These are phyloP conservation scores for Cryomyces minteri DNA, from an alignment of 495 filamentous ascomycete species.

Conservation along the genomic window DNA sequence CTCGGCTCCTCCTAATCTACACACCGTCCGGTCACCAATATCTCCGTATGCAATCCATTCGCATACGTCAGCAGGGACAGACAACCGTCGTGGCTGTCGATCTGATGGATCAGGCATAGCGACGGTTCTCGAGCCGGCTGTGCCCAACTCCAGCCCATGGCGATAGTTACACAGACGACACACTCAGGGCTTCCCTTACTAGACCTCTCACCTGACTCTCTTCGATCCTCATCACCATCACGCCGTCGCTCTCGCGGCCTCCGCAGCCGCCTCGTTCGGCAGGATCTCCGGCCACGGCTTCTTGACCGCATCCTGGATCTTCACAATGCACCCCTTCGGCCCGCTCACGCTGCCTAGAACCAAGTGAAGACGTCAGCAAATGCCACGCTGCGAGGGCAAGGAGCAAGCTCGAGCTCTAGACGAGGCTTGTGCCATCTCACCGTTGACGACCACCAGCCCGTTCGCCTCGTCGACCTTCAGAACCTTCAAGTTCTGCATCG, in stretches of 20 bases:
- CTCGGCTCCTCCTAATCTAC: no score
- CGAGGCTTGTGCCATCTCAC: slow-evolving; percentile 20
- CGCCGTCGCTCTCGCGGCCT: not conserved
- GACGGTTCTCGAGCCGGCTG: no score
- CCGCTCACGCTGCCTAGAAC: slow-evolving; percentile 52
- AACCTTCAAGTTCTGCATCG: slow-evolving; percentile 77
- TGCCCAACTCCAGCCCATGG: no score
- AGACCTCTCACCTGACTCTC: no score
- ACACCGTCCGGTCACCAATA: no score
- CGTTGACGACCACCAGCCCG: slow-evolving; percentile 77
- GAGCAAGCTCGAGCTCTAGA: not conserved
- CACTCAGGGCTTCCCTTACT: no score
- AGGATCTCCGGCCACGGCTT: slow-evolving; percentile 54
- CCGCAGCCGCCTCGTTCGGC: not conserved
- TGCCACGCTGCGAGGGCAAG: not conserved
- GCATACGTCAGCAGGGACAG: no score
- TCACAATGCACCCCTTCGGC: slow-evolving; percentile 65
- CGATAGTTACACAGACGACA: no score
- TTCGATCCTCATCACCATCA: not conserved
- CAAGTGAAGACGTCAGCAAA: no score
- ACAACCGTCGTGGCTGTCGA: no score
- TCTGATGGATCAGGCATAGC: no score
- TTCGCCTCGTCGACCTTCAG: slow-evolving; percentile 69
- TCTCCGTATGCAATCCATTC: no score
- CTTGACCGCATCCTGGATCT: slow-evolving; percentile 82